Base-by-base conservation (phyloP, 2,329 filamentous ascomycete species). In the Diaporthe sp. region DNA sequence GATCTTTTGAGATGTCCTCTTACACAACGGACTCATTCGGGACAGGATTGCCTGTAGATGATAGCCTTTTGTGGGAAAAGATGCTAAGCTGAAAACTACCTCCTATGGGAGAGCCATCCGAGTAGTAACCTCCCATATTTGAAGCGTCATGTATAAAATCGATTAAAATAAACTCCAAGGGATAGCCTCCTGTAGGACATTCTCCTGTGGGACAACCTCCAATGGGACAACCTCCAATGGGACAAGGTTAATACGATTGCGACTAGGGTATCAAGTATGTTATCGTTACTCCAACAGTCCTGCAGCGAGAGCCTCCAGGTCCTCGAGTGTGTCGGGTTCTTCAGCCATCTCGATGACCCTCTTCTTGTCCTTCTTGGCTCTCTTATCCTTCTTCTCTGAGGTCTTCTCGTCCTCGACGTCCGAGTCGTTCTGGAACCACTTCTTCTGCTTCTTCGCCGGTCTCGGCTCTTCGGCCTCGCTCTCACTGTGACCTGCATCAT, bases 311-410 rank as follows among this genome's bases (percentile, higher is more conserved):
- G 92, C 91, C 85, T 96, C 94, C 79, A 95, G 87, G 83, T 96
- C 94, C 83, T 95, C 93, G 79, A 96, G 85, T 57, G 93, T 96
- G 84, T 95, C 93, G 17, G 94, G 94, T 85, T 95, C 92, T 71
- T 92, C 89, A 19, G 88, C 88, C 79, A 91, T 88, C 84, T 90
- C 90, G 80, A 93, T 88, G 62, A 92, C 88, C 44, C 44, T 49
- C 44, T 49, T 49, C 44, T 49, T 49, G 44, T 49, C 44, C 75
- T 83, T 81, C 80, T 87, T 88, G 82, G 88, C 86, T 73, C 86
- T 86, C 81, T 85, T 86, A 58, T 81, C 81, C 80, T 84, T 86
- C 74, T 83, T 82, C 80, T 84, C 85, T 82, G 85, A 87, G 72
- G 77, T 82, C 79, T 84, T 85, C 79, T 83, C 72, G 86, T 83